Percentiles rank a stretch among this genome's conserved stretches.
Evolutionary conservation across 306 rosid genomes (phyloP).

Genomic region (Malus asiatica): DNA sequence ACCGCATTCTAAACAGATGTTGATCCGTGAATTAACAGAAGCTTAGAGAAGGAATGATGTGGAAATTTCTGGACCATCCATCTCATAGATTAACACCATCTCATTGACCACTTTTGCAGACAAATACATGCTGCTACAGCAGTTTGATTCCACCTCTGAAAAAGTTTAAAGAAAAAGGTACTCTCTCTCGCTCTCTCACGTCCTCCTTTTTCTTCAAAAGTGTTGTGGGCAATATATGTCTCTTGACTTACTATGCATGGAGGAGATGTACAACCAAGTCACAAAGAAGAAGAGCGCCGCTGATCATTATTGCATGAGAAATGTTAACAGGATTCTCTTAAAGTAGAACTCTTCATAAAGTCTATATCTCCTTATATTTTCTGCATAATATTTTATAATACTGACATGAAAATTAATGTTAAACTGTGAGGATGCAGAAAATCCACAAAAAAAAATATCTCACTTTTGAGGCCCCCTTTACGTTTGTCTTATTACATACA

Average conservation of each 20-base stretch:
- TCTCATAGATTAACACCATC: background rate
- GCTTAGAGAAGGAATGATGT: background rate
- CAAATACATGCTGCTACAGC: background rate
- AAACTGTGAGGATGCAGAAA: too few relatives aligned
- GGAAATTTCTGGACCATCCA: background rate
- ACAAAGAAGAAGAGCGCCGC: conserved; percentile 6
- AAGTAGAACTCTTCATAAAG: too few relatives aligned
- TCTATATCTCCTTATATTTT: accelerated
- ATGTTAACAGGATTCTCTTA: accelerated
- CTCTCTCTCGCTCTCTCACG: background rate
- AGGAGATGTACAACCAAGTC: conserved; percentile 10
- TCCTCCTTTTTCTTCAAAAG: conserved; percentile 14
- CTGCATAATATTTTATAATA: too few relatives aligned
- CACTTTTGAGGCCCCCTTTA: too few relatives aligned
- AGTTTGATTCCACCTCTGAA: conserved; percentile 10
- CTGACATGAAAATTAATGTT: accelerated
- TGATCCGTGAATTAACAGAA: conserved; percentile 11
- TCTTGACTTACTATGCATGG: conserved; percentile 3
- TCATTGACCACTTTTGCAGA: background rate
- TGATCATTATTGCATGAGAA: conserved; percentile 16
- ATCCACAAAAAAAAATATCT: too few relatives aligned
- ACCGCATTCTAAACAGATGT: background rate
- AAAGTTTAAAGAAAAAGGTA: conserved; percentile 25
- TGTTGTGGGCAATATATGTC: background rate
- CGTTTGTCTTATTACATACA: conserved; percentile 6